Conservation (phyloP, 192 early-diverging fungal genomes). For the Podila clonocystis region DNA sequence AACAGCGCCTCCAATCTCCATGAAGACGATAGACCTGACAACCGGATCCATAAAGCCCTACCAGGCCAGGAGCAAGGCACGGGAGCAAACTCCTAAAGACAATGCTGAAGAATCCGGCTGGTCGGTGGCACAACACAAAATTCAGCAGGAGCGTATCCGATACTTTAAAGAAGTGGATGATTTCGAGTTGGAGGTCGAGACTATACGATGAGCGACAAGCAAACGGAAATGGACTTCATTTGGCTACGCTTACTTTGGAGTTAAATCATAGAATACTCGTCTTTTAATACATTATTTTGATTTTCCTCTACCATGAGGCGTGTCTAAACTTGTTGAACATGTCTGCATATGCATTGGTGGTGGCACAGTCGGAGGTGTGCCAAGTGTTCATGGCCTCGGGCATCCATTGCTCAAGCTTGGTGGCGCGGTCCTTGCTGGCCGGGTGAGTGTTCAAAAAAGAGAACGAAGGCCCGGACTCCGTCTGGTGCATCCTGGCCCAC, state of each 20-base stretch:
- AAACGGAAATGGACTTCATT: too few species aligned
- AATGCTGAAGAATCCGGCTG: constrained; percentile 5
- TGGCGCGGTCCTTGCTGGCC: constrained; percentile 71
- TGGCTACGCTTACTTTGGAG: background rate
- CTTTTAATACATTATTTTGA: background rate
- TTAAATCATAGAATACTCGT: background rate
- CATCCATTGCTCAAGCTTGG: constrained; percentile 69
- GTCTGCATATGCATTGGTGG: constrained; percentile 36
- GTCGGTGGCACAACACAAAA: constrained; percentile 10
- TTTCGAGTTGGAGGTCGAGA: constrained; percentile 40
- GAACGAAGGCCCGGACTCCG: constrained; percentile 48
- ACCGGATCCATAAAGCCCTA: constrained; percentile 4
- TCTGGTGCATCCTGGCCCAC: constrained; percentile 83
- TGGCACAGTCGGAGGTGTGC: constrained; percentile 61
- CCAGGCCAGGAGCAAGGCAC: constrained; percentile 1
- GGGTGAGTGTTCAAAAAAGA: constrained; percentile 92
- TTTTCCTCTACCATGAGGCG: constrained; percentile 12
- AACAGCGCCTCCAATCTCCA: too few species aligned
- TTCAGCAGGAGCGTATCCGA: constrained; percentile 27
- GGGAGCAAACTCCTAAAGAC: background rate
- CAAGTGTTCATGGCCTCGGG: constrained; percentile 65
- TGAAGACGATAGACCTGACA: too few species aligned
- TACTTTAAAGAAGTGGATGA: constrained; percentile 40
- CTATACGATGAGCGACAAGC: background rate
- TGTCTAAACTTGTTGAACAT: constrained; percentile 40